These are phyloP conservation scores for Dichotomopilus funicola DNA, from an alignment of 2,329 filamentous ascomycete species.

Conservation along the genomic window DNA sequence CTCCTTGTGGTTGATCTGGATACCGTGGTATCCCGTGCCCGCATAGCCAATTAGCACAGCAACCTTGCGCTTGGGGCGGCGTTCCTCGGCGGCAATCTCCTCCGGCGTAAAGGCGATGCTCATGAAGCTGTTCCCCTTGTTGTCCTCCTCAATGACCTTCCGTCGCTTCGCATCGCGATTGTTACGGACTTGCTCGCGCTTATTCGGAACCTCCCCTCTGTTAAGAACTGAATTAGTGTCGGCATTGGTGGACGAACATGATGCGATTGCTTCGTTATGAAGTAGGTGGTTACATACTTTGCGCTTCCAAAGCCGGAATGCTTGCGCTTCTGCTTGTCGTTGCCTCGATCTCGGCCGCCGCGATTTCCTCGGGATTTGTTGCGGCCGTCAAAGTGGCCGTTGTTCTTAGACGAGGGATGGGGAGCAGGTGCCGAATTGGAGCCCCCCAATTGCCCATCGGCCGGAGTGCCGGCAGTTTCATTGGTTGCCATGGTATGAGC, in stretches of 20 bases:
- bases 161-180: slow-evolving; percentile 49
- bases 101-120: slow-evolving; percentile 58
- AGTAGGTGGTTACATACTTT: slow-evolving; percentile 14
- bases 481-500: slow-evolving; percentile 21
- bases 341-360: slow-evolving; percentile 16
- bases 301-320: slow-evolving; percentile 16
- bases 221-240: slow-evolving; percentile 19
- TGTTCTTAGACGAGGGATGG: slow-evolving; percentile 6
- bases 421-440: neutral
- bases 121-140: slow-evolving; percentile 43
- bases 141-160: slow-evolving; percentile 40
- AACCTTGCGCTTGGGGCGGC: slow-evolving; percentile 90
- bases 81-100: slow-evolving; percentile 80
- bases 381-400: slow-evolving; percentile 3
- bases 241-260: slow-evolving; percentile 12
- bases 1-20: slow-evolving; percentile 79
- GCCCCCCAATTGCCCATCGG: neutral
- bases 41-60: slow-evolving; percentile 94
- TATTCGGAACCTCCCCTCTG: slow-evolving; percentile 32
- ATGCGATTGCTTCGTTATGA: neutral
- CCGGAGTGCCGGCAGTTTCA: slow-evolving; percentile 12
- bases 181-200: slow-evolving; percentile 43
- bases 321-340: slow-evolving; percentile 20
- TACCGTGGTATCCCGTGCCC: slow-evolving; percentile 92
- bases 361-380: slow-evolving; percentile 4